phyloP scores from a whole-genome alignment of 2,329 filamentous ascomycete species.

The Ophiosphaerella korrae region DNA sequence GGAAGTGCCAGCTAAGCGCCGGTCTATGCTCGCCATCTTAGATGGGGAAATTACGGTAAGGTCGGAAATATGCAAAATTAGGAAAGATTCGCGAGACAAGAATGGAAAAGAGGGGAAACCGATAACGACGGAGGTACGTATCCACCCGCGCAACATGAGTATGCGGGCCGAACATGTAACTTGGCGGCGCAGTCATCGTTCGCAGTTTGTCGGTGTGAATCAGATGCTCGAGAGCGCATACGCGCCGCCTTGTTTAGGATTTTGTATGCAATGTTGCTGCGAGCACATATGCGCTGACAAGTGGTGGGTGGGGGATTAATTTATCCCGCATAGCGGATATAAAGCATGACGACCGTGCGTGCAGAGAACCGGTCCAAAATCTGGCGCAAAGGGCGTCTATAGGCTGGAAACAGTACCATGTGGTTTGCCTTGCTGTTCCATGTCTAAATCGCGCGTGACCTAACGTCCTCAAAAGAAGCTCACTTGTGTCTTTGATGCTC shows the following conservation, averaged over 20 bases:
- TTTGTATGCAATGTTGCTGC: constrained; percentile 17
- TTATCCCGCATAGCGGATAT: constrained; percentile 15
- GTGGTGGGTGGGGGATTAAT: constrained; percentile 1
- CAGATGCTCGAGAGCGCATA: constrained; percentile 22
- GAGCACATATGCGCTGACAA: constrained; percentile 16
- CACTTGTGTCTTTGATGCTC: constrained; percentile 49
- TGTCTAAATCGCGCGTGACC: neutral
- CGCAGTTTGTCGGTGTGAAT: constrained; percentile 14
- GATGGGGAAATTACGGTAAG: neutral
- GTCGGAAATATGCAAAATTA: neutral
- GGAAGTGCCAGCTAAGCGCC: neutral
- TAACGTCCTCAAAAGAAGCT: constrained; percentile 3
- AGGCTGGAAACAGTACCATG: neutral
- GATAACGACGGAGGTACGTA: neutral
- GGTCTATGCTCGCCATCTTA: constrained; percentile 1
- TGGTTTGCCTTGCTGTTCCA: neutral
- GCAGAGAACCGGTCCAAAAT: constrained; percentile 2
- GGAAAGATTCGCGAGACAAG: neutral
- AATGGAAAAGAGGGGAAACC: constrained; percentile 1
- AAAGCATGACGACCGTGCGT: constrained; percentile 19
- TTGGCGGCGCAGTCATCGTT: constrained; percentile 3
- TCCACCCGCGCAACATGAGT: neutral
- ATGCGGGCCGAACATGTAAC: constrained; percentile 1
- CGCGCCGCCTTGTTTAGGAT: constrained; percentile 15
- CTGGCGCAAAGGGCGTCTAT: constrained; percentile 1